Evolutionary conservation across 2,329 filamentous ascomycete species (phyloP).

Genomic region (Magnaporthiopsis poae): DNA sequence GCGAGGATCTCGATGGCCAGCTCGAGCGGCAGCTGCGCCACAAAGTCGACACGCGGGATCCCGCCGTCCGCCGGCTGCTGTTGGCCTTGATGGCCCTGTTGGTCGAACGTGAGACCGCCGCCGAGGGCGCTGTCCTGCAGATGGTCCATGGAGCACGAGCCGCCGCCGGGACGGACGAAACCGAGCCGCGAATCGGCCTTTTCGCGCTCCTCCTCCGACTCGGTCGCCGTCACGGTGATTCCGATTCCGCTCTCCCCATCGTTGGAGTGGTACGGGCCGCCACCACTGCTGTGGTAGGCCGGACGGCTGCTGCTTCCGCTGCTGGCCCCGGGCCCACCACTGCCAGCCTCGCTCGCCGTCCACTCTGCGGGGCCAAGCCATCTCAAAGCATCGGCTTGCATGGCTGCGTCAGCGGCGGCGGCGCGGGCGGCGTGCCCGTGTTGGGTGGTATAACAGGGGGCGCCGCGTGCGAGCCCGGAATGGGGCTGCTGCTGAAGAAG

Average conservation of each 20-base stretch:
- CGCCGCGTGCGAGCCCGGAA: slow-evolving; percentile 40
- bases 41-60: slow-evolving; percentile 49
- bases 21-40: slow-evolving; percentile 45
- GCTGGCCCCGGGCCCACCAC: not conserved
- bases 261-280: slow-evolving; percentile 21
- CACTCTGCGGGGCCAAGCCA: slow-evolving; percentile 38
- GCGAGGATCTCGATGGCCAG: slow-evolving; percentile 50
- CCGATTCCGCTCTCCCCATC: slow-evolving; percentile 57
- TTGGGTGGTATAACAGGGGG: slow-evolving; percentile 52
- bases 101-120: not conserved
- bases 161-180: not conserved
- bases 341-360: not conserved
- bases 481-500: slow-evolving; percentile 17
- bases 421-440: slow-evolving; percentile 52
- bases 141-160: not conserved
- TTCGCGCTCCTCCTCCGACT: slow-evolving; percentile 17
- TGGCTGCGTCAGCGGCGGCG: slow-evolving; percentile 42
- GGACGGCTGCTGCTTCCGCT: not conserved
- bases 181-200: slow-evolving; percentile 7
- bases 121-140: slow-evolving; percentile 13
- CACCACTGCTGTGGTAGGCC: not conserved
- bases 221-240: slow-evolving; percentile 41
- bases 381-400: slow-evolving; percentile 31
- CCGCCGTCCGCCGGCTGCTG: slow-evolving; percentile 18
- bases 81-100: not conserved